Conservation (phyloP, 352 stramenopile genomes). For the Pythium pyrilobum region DNA sequence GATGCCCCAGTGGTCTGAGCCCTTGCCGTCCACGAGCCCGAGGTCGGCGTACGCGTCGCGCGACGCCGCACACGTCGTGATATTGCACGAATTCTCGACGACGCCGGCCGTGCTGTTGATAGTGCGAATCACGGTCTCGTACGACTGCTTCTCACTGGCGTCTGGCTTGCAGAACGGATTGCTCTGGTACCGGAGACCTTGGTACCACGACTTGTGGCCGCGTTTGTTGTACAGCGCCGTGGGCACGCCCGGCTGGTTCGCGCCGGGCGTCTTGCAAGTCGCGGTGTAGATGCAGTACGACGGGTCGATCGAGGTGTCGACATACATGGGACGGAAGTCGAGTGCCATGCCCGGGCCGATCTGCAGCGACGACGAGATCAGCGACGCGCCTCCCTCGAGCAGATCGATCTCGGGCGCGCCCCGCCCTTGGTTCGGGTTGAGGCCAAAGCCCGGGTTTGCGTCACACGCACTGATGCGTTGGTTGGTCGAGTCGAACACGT, state of each 20-base stretch:
- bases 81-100: constrained; percentile 36
- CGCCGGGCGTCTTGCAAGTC: constrained; percentile 35
- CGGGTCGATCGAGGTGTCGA: constrained; percentile 27
- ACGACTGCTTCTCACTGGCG: constrained; percentile 17
- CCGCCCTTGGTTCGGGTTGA: constrained; percentile 35
- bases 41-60: constrained; percentile 46
- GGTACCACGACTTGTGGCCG: constrained; percentile 45
- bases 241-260: constrained; percentile 9
- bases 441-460: constrained; percentile 76
- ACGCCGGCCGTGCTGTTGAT: constrained; percentile 45
- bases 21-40: constrained; percentile 37
- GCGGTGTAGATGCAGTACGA: constrained; percentile 33
- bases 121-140: constrained; percentile 30
- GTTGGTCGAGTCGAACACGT: constrained; percentile 51
- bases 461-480: constrained; percentile 86
- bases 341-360: constrained; percentile 58
- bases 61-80: constrained; percentile 35
- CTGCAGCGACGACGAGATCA: constrained; percentile 87
- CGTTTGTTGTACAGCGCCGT: constrained; percentile 32
- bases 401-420: constrained; percentile 93
- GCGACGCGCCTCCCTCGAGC: constrained; percentile 68
- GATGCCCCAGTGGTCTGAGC: constrained; percentile 22
- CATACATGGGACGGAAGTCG: constrained; percentile 40
- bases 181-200: constrained; percentile 46
- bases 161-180: constrained; percentile 35